Evolutionary conservation across 2,329 filamentous ascomycete genomes (phyloP).

Genomic region (Chaetomiaceae sp.): DNA sequence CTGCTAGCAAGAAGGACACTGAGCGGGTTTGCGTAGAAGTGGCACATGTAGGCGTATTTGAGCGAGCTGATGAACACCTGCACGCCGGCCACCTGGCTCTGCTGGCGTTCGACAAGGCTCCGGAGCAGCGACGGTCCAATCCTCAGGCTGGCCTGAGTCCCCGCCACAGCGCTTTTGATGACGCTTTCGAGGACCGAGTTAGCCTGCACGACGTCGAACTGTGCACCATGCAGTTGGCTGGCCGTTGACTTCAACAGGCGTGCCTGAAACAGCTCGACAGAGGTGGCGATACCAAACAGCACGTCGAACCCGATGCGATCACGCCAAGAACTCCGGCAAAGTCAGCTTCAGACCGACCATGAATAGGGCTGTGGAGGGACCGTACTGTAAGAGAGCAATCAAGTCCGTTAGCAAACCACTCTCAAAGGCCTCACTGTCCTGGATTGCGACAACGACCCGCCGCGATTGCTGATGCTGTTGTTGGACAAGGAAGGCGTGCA

Average conservation of each 20-base stretch:
- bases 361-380: slow-evolving; percentile 5
- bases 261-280: slow-evolving; percentile 71
- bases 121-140: slow-evolving; percentile 59
- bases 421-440: slow-evolving; percentile 80
- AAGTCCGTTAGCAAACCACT: slow-evolving; percentile 64
- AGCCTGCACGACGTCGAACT: slow-evolving; percentile 73
- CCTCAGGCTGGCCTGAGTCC: slow-evolving; percentile 49
- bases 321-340: slow-evolving; percentile 50
- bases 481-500: slow-evolving; percentile 52
- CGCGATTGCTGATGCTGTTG: slow-evolving; percentile 40
- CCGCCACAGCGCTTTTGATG: slow-evolving; percentile 59
- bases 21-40: slow-evolving; percentile 73
- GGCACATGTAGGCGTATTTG: slow-evolving; percentile 81
- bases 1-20: slow-evolving; percentile 51
- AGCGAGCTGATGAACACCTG: slow-evolving; percentile 65
- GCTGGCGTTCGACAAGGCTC: slow-evolving; percentile 63
- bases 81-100: slow-evolving; percentile 70
- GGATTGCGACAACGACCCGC: slow-evolving; percentile 65
- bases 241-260: slow-evolving; percentile 64
- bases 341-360: background rate
- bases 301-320: slow-evolving; percentile 71
- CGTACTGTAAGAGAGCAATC: slow-evolving; percentile 61
- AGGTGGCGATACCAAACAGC: slow-evolving; percentile 75
- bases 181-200: slow-evolving; percentile 66
- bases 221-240: slow-evolving; percentile 59